Evolutionary conservation across 257 asterid genomes (phyloP).

Genomic region (Osmanthus fragrans): DNA sequence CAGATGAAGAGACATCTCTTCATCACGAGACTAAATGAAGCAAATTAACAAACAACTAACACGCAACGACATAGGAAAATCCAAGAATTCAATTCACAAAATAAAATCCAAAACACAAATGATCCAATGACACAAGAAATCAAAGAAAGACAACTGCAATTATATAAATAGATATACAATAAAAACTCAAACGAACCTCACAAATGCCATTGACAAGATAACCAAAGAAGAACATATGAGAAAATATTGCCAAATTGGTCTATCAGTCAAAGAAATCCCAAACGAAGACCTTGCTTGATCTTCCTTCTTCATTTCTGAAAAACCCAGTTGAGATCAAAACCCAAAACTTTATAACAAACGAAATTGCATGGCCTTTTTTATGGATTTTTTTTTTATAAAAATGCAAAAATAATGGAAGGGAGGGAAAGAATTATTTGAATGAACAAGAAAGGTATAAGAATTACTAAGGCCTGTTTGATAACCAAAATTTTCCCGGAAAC

Average conservation of each 20-base stretch:
- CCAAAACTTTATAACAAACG: background rate
- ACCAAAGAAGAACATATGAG: conserved; percentile 86
- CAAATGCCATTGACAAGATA: conserved; percentile 84
- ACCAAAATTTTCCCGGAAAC: too few species aligned
- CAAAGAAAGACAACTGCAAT: background rate
- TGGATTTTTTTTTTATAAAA: too few species aligned
- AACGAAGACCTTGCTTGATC: conserved; percentile 74
- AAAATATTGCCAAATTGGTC: conserved; percentile 84
- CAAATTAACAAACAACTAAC: background rate
- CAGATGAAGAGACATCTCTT: too few species aligned
- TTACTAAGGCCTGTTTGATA: too few species aligned
- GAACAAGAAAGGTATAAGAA: conserved; percentile 41
- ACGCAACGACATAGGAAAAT: background rate
- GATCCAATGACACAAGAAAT: conserved; percentile 1
- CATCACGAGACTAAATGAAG: background rate
- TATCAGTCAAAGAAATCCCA: conserved; percentile 69
- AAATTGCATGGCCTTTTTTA: conserved; percentile 32
- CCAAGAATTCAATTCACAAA: background rate
- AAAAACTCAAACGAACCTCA: conserved; percentile 48
- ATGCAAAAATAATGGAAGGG: conserved; percentile 10
- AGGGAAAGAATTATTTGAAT: background rate
- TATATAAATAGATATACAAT: background rate
- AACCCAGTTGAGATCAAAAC: conserved; percentile 5
- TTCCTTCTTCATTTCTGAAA: conserved; percentile 62
- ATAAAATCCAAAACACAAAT: background rate